Conservation (phyloP, 768 basidiomycete genomes). For the Postia placenta region DNA sequence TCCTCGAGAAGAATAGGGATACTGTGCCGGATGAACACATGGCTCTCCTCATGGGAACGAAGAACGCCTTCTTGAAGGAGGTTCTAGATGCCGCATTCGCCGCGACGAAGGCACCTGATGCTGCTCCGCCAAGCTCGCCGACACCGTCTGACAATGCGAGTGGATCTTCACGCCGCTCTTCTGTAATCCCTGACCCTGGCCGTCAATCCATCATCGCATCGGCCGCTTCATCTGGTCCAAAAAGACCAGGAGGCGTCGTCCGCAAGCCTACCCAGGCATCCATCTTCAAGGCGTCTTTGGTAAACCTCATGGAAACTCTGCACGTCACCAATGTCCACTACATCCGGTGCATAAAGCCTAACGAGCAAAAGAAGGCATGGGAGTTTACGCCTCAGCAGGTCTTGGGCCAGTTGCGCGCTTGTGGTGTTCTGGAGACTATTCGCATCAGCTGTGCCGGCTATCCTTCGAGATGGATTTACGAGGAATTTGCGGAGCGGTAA, state of each 20-base stretch:
- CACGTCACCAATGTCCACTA: slow-evolving; percentile 98
- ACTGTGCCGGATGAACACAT: slow-evolving; percentile 99
- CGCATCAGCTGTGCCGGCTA: slow-evolving; percentile 98
- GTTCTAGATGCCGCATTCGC: slow-evolving; percentile 88
- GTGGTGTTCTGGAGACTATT: slow-evolving; percentile 98
- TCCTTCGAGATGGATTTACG: slow-evolving; percentile 96
- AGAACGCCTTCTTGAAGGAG: slow-evolving; percentile 91
- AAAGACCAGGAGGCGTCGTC: slow-evolving; percentile 61
- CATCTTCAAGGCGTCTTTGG: slow-evolving; percentile 94
- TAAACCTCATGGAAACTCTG: slow-evolving; percentile 94
- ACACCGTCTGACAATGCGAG: slow-evolving; percentile 75
- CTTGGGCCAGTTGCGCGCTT: slow-evolving; percentile 89
- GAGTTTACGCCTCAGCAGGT: slow-evolving; percentile 96
- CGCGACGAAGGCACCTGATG: slow-evolving; percentile 60
- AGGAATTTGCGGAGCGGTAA: slow-evolving; percentile 96
- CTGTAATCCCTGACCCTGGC: slow-evolving; percentile 84
- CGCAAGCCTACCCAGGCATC: slow-evolving; percentile 96
- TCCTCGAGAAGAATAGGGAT: slow-evolving; percentile 98
- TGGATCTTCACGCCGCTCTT: slow-evolving; percentile 72
- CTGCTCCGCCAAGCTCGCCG: slow-evolving; percentile 68
- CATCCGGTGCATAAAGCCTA: slow-evolving; percentile 99
- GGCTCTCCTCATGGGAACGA: slow-evolving; percentile 75
- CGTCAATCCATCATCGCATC: slow-evolving; percentile 64
- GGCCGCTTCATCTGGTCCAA: slow-evolving; percentile 36
- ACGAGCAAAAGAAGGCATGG: slow-evolving; percentile 95